Conservation (phyloP, 768 basidiomycete genomes). For the Mrakia blollopis region DNA sequence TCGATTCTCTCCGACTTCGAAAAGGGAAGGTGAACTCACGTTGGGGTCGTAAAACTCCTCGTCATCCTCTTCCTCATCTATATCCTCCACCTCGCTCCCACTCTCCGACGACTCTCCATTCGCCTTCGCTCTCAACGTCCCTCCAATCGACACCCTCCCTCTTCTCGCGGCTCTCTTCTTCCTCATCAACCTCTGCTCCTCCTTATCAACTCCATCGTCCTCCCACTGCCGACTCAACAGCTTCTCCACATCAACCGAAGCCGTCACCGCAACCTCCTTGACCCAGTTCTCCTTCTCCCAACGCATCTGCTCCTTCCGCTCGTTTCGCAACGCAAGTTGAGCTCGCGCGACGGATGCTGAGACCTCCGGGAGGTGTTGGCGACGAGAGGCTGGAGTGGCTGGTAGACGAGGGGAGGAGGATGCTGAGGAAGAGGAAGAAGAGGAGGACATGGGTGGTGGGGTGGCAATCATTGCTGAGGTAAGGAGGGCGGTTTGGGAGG, state of each 20-base stretch:
- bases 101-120: constrained; percentile 42
- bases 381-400: not conserved
- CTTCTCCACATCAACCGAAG: not conserved
- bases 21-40: not conserved
- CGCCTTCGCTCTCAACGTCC: constrained; percentile 49
- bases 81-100: constrained; percentile 48
- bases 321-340: constrained; percentile 18
- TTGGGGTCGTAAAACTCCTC: constrained; percentile 41
- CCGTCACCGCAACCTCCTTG: constrained; percentile 4
- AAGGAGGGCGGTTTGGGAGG: constrained; percentile 17
- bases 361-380: not conserved
- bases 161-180: constrained; percentile 7
- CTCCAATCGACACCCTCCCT: constrained; percentile 57
- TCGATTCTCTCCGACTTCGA: not conserved
- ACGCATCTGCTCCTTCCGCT: constrained; percentile 14
- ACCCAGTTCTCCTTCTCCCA: constrained; percentile 31
- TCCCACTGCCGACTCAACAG: constrained; percentile 18
- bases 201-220: constrained; percentile 21
- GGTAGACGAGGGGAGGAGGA: constrained; percentile 2
- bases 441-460: not conserved
- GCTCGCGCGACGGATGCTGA: constrained; percentile 26
- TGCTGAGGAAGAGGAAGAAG: not conserved
- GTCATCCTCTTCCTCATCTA: constrained; percentile 50
- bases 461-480: constrained; percentile 28
- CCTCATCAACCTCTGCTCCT: constrained; percentile 19